Percentiles rank a stretch among this genome's conserved stretches.
Conservation (phyloP, 2,329 filamentous ascomycete genomes). For the Penicillium janthinellum region DNA sequence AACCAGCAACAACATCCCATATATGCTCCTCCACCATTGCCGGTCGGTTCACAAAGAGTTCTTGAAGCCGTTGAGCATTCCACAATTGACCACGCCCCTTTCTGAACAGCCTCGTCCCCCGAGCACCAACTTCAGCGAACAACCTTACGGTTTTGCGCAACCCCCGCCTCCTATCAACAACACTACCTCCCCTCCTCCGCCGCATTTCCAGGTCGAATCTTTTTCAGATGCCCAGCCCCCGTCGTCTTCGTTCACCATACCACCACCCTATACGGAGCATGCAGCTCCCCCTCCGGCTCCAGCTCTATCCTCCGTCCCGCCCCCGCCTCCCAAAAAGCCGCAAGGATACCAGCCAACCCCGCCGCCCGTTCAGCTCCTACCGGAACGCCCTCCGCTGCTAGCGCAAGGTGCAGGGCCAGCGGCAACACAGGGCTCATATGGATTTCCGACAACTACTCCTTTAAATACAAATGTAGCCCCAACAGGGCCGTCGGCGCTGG, state of each 20-base stretch:
- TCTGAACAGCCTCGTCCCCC: slow-evolving; percentile 39
- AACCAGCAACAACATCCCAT: slow-evolving; percentile 37
- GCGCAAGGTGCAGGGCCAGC: slow-evolving; percentile 21
- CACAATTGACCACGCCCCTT: not conserved
- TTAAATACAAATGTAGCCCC: slow-evolving; percentile 21
- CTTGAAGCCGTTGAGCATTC: not conserved
- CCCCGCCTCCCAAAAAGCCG: slow-evolving; percentile 47
- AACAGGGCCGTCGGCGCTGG: slow-evolving; percentile 42
- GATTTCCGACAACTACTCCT: slow-evolving; percentile 8
- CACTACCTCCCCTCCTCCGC: slow-evolving; percentile 12
- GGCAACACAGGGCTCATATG: slow-evolving; percentile 22
- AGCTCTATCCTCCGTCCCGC: slow-evolving; percentile 29
- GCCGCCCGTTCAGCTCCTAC: slow-evolving; percentile 28
- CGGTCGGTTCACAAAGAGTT: slow-evolving; percentile 31
- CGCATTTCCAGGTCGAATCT: slow-evolving; percentile 17
- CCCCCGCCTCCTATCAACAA: slow-evolving; percentile 24
- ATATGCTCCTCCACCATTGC: slow-evolving; percentile 38
- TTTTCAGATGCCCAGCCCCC: slow-evolving; percentile 12
- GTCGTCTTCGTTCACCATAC: slow-evolving; percentile 16
- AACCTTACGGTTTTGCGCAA: slow-evolving; percentile 23
- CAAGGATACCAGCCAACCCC: slow-evolving; percentile 39
- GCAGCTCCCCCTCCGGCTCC: slow-evolving; percentile 12
- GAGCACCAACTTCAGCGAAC: slow-evolving; percentile 34
- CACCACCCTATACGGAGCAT: slow-evolving; percentile 27
- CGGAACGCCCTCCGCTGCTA: slow-evolving; percentile 15